Evolutionary conservation across 306 rosid species (phyloP).

Genomic region (Senna tora): DNA sequence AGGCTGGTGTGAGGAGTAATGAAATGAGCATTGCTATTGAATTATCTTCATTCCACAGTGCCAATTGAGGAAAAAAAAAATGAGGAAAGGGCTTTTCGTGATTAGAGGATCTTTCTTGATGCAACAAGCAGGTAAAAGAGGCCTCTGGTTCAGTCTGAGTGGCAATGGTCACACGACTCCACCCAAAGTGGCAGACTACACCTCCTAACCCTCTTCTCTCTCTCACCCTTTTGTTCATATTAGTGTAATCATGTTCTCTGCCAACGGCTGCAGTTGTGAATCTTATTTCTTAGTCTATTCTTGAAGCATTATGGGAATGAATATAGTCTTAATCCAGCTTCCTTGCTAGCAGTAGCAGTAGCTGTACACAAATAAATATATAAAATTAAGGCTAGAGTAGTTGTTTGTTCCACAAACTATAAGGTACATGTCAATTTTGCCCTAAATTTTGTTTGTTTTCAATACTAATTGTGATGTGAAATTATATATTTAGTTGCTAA

Average conservation of each 20-base stretch:
- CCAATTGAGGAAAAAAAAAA: slow-evolving; percentile 23
- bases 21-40: slow-evolving; percentile 13
- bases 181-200: background rate
- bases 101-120: slow-evolving; percentile 19
- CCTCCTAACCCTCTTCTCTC: slow-evolving; percentile 24
- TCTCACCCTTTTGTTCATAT: slow-evolving; percentile 12
- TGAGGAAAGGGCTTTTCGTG: slow-evolving; percentile 24
- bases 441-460: no score
- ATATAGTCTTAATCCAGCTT: slow-evolving; percentile 14
- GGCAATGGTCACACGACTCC: slow-evolving; percentile 4
- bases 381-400: no score
- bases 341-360: slow-evolving; percentile 3
- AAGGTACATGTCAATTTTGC: no score
- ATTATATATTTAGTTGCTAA: no score
- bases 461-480: no score
- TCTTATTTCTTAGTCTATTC: slow-evolving; percentile 25
- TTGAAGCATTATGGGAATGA: slow-evolving; percentile 22
- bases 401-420: no score
- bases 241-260: slow-evolving; percentile 25
- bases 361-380: background rate
- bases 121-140: slow-evolving; percentile 22
- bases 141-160: slow-evolving; percentile 10
- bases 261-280: slow-evolving; percentile 36
- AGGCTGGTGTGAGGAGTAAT: slow-evolving; percentile 18
- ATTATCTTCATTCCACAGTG: slow-evolving; percentile 18